Percentiles rank a stretch among this genome's conserved stretches.
These are phyloP conservation scores for Dinochytrium kinnereticum DNA, from an alignment of 371 early-diverging fungal species.

Conservation along the genomic window DNA sequence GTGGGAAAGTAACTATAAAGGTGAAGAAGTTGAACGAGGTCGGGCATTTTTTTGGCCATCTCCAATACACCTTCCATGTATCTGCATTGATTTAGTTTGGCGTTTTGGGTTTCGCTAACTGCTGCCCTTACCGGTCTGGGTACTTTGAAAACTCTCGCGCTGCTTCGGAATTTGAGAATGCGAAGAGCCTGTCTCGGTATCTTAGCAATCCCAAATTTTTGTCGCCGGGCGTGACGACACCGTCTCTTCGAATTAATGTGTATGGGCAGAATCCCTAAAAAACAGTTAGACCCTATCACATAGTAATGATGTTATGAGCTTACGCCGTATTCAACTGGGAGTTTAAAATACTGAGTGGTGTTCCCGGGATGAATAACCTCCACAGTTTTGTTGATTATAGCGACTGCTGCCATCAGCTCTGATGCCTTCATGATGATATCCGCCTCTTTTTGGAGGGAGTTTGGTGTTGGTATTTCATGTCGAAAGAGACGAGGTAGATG, in stretches of 20 bases:
- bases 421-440: slow-evolving; percentile 44
- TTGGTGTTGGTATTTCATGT: too few relatives aligned
- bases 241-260: slow-evolving; percentile 46
- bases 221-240: slow-evolving; percentile 56
- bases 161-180: slow-evolving; percentile 41
- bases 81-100: slow-evolving; percentile 19
- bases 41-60: slow-evolving; percentile 45
- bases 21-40: slow-evolving; percentile 57
- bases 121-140: slow-evolving; percentile 55
- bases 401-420: slow-evolving; percentile 46
- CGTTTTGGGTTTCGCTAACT: neutral
- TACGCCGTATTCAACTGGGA: slow-evolving; percentile 62
- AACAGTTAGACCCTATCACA: neutral
- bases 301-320: neutral
- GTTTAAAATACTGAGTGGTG: slow-evolving; percentile 55
- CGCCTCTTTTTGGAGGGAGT: too few relatives aligned
- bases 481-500: too few relatives aligned
- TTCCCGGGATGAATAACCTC: slow-evolving; percentile 62
- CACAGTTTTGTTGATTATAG: slow-evolving; percentile 45
- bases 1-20: slow-evolving; percentile 61
- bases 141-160: slow-evolving; percentile 49
- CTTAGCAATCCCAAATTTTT: slow-evolving; percentile 56
- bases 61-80: slow-evolving; percentile 52
- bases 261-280: slow-evolving; percentile 57
- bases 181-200: slow-evolving; percentile 54